Base-by-base conservation (phyloP, 2,329 filamentous ascomycete species). In the Exophiala aquamarina region DNA sequence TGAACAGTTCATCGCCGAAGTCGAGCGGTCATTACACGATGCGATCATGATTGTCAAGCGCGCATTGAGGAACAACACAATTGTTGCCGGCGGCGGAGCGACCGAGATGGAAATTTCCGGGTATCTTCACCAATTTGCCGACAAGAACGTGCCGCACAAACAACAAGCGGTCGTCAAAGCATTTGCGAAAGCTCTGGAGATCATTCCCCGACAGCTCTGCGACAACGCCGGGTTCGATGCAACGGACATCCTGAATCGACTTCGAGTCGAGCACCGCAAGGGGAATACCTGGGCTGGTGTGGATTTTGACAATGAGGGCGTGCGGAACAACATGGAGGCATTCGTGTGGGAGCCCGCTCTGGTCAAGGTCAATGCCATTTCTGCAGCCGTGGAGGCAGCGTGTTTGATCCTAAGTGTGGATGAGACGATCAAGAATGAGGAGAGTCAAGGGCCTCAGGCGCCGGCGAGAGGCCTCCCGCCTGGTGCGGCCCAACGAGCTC, bases 11-110 rank as follows among this genome's bases (percentile, higher is more conserved):
- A 98, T 98, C 62, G 93, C 93, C 49, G 93, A 98, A 70, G 93
- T 96, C 2, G 93, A 98, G 77, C 88, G 93, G 56, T 95, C 89
- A 66, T 81, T 98, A 58, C 93, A 98, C 77, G 93, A 98, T 64
- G 93, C 93, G 61, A 97, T 98, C 72, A 98, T 98, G 93, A 95
- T 98, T 63, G 93, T 98, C 66, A 97, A 97, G 82, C 90, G 94
- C 53, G 89, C 93, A 20, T 89, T 97, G 70, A 89, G 89, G 75
- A 95, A 97, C 77, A 86, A 86, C 65, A 87, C 82, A 66, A 95
- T 98, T 58, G 93, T 98, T 19, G 93, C 91, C 36, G 93, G 93
- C 61, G 93, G 93, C 61, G 93, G 93, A 66, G 92, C 93, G 14
- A 84, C 79, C 62, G 93, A 98, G 77, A 97, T 98, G 92, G 93